phyloP scores from a whole-genome alignment of 1,284 basidiomycete genomes.

The Fomitopsis betulina region DNA sequence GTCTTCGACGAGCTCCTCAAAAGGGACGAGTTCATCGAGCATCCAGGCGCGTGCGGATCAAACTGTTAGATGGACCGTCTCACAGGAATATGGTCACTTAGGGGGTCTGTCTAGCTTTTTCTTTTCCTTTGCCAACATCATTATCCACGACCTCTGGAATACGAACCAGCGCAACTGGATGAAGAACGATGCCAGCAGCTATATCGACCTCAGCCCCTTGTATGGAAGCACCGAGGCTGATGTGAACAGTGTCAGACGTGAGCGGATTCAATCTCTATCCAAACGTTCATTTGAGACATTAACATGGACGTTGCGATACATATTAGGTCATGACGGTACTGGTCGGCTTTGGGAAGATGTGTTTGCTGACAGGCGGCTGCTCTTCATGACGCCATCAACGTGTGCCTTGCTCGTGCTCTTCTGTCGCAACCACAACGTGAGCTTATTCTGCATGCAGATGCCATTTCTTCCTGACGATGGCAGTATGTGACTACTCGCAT shows the following conservation, averaged over 20 bases:
- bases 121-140: conserved; percentile 74
- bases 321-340: conserved; percentile 46
- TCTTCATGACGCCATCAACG: conserved; percentile 71
- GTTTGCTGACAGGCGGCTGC: conserved; percentile 64
- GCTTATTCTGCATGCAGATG: conserved; percentile 18
- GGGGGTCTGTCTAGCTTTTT: conserved; percentile 57
- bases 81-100: not conserved
- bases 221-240: conserved; percentile 60
- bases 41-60: conserved; percentile 13
- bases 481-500: conserved; percentile 72
- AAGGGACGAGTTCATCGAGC: conserved; percentile 31
- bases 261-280: not conserved
- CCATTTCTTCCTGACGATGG: not conserved
- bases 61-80: no score
- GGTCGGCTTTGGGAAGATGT: conserved; percentile 65
- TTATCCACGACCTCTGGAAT: conserved; percentile 74
- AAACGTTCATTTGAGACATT: no score
- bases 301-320: not conserved
- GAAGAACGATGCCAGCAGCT: conserved; percentile 68
- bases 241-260: conserved; percentile 18
- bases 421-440: conserved; percentile 70
- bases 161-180: conserved; percentile 50
- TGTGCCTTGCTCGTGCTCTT: conserved; percentile 69
- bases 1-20: conserved; percentile 73
- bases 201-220: conserved; percentile 73